These are phyloP conservation scores for Hygrophoropsis aurantiaca DNA, from an alignment of 768 basidiomycete species.

Conservation along the genomic window DNA sequence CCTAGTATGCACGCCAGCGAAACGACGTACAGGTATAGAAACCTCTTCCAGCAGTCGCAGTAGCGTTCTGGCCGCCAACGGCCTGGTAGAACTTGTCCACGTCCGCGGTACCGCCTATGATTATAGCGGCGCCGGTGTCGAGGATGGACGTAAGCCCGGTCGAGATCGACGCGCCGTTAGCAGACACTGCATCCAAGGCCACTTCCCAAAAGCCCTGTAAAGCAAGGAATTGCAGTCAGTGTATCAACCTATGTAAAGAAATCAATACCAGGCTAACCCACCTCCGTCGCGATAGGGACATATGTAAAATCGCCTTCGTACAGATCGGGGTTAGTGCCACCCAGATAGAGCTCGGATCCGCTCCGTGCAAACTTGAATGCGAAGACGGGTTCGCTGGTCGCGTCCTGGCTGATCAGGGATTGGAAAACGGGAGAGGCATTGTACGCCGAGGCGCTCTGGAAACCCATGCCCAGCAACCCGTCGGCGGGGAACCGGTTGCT, in stretches of 20 bases:
- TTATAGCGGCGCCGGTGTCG: constrained; percentile 8
- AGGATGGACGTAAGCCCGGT: background rate
- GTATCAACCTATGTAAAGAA: background rate
- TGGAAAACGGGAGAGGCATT: constrained; percentile 36
- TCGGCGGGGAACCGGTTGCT: constrained; percentile 1
- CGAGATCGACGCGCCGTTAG: background rate
- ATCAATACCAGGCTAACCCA: background rate
- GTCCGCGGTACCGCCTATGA: background rate
- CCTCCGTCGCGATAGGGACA: background rate
- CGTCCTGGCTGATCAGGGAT: constrained; percentile 36
- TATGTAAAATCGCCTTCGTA: constrained; percentile 45
- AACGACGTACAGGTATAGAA: constrained; percentile 26
- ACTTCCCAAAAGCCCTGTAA: background rate
- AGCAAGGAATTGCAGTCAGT: background rate
- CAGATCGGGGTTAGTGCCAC: constrained; percentile 41
- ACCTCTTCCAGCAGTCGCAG: constrained; percentile 16
- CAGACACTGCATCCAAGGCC: background rate
- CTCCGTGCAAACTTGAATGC: constrained; percentile 42
- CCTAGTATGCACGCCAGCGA: too few relatives aligned
- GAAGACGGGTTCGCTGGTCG: constrained; percentile 35
- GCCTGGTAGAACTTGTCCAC: constrained; percentile 18
- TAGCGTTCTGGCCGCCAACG: constrained; percentile 19
- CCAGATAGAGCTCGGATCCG: constrained; percentile 47
- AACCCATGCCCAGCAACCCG: constrained; percentile 36
- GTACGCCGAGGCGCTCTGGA: constrained; percentile 36